Evolutionary conservation across 257 asterid genomes (phyloP), one percentile per base, ranked within the genome.

Genomic region (Echites panduratus): DNA sequence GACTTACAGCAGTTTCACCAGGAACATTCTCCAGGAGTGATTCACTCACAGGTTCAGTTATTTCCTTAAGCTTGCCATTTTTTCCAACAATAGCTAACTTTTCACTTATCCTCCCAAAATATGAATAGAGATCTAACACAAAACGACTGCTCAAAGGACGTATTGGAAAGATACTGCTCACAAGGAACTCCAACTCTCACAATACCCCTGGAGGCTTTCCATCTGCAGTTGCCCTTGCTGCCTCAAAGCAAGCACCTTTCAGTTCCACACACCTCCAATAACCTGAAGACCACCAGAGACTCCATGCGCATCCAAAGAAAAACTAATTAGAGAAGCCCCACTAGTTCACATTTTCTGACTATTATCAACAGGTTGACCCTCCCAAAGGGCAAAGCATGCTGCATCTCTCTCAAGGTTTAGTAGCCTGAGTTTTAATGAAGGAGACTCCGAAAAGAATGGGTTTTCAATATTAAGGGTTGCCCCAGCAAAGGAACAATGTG

Each of bases 191-290:
- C 99, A 65, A 92, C 75, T 83, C 99, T 87, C 70, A 95, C 94
- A 68, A 95, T 72, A 71, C 99, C 99, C 97, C 96, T 8, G 97
- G 92, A 75, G 98, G 99, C 71, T 86, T 89, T 68, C 99, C 98
- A 85, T 95, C 99, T 61, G 96, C 90, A 79, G 99, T 90, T 83
- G 85, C 96, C 97, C 92, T 92, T n/a, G 98, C 98, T 77, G 88
- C 83, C 79, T 95, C 96, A 83, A 92, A 74, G 83, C 91, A 79
- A 70, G 83, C 49, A 45, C 80, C 98, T 82, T 89, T 90, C 74
- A 95, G 73, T 82, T 95, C 98, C 76, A 95, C 86, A 71, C 97
- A 92, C 80, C 80, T 88, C 97, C 97, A 92, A 72, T 81, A 83
- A 82, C 82, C 83, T 63, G 89, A 77, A 79, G 83, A 77, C 66